Base-by-base conservation (phyloP, 179 eudicot genomes). In the Dionaea muscipula region DNA sequence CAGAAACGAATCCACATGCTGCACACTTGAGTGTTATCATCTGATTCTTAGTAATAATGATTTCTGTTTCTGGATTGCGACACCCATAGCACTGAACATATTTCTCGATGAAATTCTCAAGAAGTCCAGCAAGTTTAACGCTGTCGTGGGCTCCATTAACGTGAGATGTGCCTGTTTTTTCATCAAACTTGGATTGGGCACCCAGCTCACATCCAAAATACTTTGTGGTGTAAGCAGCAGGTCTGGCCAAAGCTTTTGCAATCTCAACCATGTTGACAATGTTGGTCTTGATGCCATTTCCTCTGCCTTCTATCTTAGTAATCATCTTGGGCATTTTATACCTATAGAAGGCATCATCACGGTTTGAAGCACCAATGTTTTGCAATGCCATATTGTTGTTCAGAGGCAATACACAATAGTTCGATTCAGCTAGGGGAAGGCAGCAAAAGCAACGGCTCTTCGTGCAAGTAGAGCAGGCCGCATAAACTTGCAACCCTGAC, bases 291-390 rank as follows among this genome's bases (percentile, higher is more conserved):
- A 83, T 83, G 73, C 93, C 93, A 62, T 84, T 84, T 40, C 93
- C 93, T 14, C 84, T 72, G 19, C 86, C 93, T 63, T 81, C 94
- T 11, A 84, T 78, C 55, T 81, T 84, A 2, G 94, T 81, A 21
- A 84, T 71, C 87, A 81, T 84, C 74, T 19, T 81, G 19, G 94
- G 94, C 94, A 84, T 84, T 79, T 81, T 84, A 28, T 84, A 84
- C 81, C 94, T 66, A 59, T 84, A 84, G 64, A 84, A 84, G 94
- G 94, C 87, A 77, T 84, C 94, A 56, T 84, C 94, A 1, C 78
- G 77, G 67, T 84, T 81, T 38, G 78, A 71, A 39, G 78, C 85
- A 62, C 87, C 87, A 70, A 84, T 84, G 70, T 81, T 84, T 62
- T 68, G 94, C 59, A 84, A 64, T 21, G 87, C 85, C 94, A 84